Conservation (phyloP, 2,329 filamentous ascomycete genomes). For the Aspergillus sp. region DNA sequence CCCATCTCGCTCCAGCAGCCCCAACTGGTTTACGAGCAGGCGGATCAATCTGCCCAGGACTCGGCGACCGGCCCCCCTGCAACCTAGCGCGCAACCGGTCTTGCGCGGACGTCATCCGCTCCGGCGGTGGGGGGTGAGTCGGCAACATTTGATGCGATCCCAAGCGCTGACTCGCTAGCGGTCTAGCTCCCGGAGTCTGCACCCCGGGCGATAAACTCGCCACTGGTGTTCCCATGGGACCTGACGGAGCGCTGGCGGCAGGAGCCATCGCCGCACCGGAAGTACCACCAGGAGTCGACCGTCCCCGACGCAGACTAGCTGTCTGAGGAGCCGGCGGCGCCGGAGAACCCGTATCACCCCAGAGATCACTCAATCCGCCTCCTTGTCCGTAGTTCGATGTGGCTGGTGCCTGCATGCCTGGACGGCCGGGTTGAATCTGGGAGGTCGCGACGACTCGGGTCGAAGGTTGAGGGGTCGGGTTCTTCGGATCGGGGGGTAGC, state of each 20-base stretch:
- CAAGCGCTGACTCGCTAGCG: slow-evolving; percentile 62
- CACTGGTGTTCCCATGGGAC: slow-evolving; percentile 14
- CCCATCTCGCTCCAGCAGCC: background rate
- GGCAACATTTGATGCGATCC: slow-evolving; percentile 59
- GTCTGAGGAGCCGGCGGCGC: slow-evolving; percentile 27
- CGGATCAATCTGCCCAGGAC: slow-evolving; percentile 24
- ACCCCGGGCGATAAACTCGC: slow-evolving; percentile 18
- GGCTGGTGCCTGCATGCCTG: slow-evolving; percentile 18
- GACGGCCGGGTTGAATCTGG: slow-evolving; percentile 43
- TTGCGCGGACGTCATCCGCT: slow-evolving; percentile 49
- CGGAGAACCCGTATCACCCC: slow-evolving; percentile 39
- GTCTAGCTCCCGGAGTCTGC: slow-evolving; percentile 40
- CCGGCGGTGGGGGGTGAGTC: slow-evolving; percentile 7
- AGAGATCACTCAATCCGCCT: slow-evolving; percentile 50
- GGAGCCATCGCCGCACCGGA: slow-evolving; percentile 15
- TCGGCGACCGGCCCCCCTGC: slow-evolving; percentile 47
- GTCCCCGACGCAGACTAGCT: slow-evolving; percentile 31
- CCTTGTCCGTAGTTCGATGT: slow-evolving; percentile 23
- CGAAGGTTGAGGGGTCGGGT: slow-evolving; percentile 42
- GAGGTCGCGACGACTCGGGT: slow-evolving; percentile 43
- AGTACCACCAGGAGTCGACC: slow-evolving; percentile 3
- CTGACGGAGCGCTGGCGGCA: slow-evolving; percentile 17
- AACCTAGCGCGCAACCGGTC: slow-evolving; percentile 73
- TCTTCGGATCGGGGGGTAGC: slow-evolving; percentile 85
- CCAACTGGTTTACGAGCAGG: slow-evolving; percentile 27